Evolutionary conservation across 257 asterid species (phyloP).

Genomic region (Fraxinus quadrangulata): DNA sequence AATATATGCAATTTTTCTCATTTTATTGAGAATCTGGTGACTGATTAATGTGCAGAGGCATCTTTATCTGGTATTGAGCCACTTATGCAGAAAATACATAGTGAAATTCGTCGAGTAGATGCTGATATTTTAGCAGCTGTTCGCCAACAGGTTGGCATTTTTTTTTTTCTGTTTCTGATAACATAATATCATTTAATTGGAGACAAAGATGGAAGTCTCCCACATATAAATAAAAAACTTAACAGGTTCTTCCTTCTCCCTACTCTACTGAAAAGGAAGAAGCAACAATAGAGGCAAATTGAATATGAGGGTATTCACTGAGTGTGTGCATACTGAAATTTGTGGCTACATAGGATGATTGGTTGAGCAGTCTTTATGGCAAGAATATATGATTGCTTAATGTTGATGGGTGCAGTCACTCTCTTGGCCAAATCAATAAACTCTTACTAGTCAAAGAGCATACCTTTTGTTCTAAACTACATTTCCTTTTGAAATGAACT

Average conservation of each 20-base stretch:
- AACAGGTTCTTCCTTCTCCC: not conserved
- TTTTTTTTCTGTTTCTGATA: slow-evolving; percentile 1
- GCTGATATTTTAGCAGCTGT: slow-evolving; percentile 80
- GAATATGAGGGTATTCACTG: not conserved
- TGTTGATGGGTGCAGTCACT: slow-evolving; percentile 19
- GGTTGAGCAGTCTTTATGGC: not conserved
- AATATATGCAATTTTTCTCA: not conserved
- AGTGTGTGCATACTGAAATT: not conserved
- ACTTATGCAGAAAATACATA: slow-evolving; percentile 86
- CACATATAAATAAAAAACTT: not conserved
- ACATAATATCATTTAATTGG: not conserved
- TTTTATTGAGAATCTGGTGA: slow-evolving; percentile 25
- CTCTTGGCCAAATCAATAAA: slow-evolving; percentile 4
- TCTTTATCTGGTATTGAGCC: slow-evolving; percentile 95
- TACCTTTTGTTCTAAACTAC: slow-evolving; percentile 12
- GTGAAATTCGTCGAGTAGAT: slow-evolving; percentile 84
- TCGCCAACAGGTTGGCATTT: slow-evolving; percentile 79
- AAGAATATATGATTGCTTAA: not conserved
- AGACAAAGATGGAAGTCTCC: not conserved
- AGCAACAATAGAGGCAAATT: not conserved
- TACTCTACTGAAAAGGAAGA: not conserved
- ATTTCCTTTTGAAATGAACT: slow-evolving; percentile 23
- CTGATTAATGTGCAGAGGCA: slow-evolving; percentile 64
- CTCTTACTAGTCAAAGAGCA: slow-evolving; percentile 1
- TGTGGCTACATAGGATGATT: not conserved